Percentiles rank a stretch among this genome's conserved stretches.
Conservation (phyloP, 208 protist genomes). For the Endotrypanum monterogeii region DNA sequence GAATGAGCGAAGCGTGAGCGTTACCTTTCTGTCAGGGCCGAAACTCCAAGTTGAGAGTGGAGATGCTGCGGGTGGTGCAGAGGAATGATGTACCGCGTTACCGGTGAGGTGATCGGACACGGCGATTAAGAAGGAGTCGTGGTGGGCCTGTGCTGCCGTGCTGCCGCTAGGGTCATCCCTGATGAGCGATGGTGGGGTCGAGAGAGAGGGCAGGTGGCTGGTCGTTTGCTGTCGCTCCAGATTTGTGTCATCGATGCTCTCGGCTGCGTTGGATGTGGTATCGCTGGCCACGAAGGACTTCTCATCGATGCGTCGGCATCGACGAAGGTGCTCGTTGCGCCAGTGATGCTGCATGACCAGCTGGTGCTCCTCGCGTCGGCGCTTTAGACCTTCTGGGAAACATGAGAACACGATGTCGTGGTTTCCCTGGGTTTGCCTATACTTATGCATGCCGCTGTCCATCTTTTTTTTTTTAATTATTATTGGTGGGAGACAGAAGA, state of each 20-base stretch:
- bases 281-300: background rate
- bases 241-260: background rate
- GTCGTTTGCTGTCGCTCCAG: background rate
- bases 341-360: slow-evolving; percentile 18
- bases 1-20: slow-evolving; percentile 25
- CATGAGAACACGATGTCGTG: background rate
- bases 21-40: slow-evolving; percentile 14
- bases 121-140: background rate
- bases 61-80: background rate
- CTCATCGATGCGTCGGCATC: background rate
- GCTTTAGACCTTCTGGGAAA: slow-evolving; percentile 19
- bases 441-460: background rate
- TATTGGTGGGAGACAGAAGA: background rate
- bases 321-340: slow-evolving; percentile 5
- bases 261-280: background rate
- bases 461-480: background rate
- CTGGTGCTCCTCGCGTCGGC: slow-evolving; percentile 26
- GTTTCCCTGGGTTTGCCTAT: background rate
- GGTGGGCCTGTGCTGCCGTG: background rate
- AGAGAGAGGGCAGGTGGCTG: too few relatives aligned
- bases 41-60: background rate
- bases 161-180: background rate
- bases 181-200: background rate
- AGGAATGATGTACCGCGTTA: background rate
- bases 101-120: background rate